phyloP scores from a whole-genome alignment of 805 yeast genomes.

The Yarrowia bubula region DNA sequence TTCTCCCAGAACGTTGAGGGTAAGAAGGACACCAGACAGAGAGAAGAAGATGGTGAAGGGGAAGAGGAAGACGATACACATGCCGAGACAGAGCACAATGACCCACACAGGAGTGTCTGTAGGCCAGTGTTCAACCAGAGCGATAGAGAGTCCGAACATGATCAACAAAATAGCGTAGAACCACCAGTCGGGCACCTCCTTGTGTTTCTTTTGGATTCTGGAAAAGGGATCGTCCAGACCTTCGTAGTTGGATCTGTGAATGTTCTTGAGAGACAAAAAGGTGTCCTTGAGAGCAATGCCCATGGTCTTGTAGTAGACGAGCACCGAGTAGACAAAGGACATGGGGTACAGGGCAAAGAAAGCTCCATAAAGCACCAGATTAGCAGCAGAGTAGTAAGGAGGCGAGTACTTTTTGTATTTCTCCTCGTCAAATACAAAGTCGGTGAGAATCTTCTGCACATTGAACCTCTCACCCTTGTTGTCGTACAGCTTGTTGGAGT shows the following conservation, averaged over 20 bases:
- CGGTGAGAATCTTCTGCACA: constrained; percentile 46
- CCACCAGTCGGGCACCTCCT: neutral
- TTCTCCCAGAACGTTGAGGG: neutral
- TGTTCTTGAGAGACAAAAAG: neutral
- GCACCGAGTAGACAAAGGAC: neutral
- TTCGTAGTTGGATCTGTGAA: neutral
- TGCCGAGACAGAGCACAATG: neutral
- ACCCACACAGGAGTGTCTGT: neutral
- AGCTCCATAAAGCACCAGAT: constrained; percentile 41
- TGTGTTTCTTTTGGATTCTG: neutral
- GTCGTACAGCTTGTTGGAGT: constrained; percentile 50
- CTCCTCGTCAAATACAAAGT: constrained; percentile 43
- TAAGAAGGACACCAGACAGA: neutral
- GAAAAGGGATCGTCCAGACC: neutral
- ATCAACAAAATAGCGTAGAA: neutral
- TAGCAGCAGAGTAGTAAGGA: constrained; percentile 59
- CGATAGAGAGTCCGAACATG: neutral
- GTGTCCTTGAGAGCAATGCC: neutral
- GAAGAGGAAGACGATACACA: neutral
- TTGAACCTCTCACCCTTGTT: constrained; percentile 51
- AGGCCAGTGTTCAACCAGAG: neutral
- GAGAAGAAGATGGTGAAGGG: neutral
- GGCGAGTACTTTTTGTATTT: constrained; percentile 59
- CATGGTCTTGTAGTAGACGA: neutral
- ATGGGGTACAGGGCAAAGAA: neutral